Conservation (phyloP, 1,139 yeast genomes). For the Scheffersomyces parashehatae region DNA sequence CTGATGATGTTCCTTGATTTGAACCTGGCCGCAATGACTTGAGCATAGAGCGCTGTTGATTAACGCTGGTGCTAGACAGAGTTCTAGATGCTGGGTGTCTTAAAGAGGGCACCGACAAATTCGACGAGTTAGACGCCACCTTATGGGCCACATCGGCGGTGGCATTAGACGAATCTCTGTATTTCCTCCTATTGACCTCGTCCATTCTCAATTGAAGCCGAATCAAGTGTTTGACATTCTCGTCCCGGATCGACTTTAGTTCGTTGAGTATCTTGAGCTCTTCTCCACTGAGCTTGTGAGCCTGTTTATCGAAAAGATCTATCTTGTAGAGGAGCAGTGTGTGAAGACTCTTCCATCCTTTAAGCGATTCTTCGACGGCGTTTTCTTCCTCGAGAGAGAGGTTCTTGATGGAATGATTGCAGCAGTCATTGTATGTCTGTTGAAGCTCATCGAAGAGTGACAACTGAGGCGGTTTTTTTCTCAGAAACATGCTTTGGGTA, state of each 20-base stretch:
- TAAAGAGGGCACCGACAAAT: slow-evolving; percentile 28
- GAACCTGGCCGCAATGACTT: slow-evolving; percentile 36
- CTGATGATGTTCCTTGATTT: slow-evolving; percentile 5
- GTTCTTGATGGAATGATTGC: slow-evolving; percentile 57
- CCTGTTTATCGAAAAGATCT: slow-evolving; percentile 52
- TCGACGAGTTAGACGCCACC: slow-evolving; percentile 4
- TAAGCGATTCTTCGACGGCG: slow-evolving; percentile 55
- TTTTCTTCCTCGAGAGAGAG: slow-evolving; percentile 57
- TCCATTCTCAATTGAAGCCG: slow-evolving; percentile 46
- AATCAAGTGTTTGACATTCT: slow-evolving; percentile 48
- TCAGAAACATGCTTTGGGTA: slow-evolving; percentile 32
- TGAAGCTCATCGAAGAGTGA: slow-evolving; percentile 57
- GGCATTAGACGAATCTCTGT: neutral
- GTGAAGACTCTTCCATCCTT: slow-evolving; percentile 72
- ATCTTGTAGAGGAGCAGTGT: slow-evolving; percentile 58
- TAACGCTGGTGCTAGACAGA: slow-evolving; percentile 8
- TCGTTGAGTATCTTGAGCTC: slow-evolving; percentile 47
- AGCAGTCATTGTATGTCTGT: slow-evolving; percentile 61
- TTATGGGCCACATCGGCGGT: slow-evolving; percentile 1
- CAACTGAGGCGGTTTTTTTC: slow-evolving; percentile 58
- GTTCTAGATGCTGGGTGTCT: slow-evolving; percentile 18
- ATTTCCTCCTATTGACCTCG: slow-evolving; percentile 29
- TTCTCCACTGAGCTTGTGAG: slow-evolving; percentile 34
- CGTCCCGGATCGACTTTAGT: slow-evolving; percentile 50
- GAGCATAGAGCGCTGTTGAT: slow-evolving; percentile 26